These are phyloP conservation scores for Coniella lustricola DNA, from an alignment of 2,329 filamentous ascomycete genomes.

Conservation along the genomic window DNA sequence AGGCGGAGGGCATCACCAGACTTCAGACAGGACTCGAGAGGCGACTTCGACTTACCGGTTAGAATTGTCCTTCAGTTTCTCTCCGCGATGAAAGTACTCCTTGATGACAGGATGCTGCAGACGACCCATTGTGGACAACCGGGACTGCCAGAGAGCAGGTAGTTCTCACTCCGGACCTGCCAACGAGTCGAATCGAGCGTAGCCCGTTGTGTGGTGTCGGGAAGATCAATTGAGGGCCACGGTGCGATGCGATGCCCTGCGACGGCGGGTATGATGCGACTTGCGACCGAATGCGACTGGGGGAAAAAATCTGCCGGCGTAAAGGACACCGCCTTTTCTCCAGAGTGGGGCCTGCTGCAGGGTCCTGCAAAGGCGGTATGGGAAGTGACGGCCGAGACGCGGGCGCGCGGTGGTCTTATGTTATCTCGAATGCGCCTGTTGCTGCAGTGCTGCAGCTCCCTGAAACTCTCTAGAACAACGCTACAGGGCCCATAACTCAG, in stretches of 20 bases:
- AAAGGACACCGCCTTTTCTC: conserved; percentile 5
- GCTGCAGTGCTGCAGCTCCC: too few relatives aligned
- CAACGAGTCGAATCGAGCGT: background rate
- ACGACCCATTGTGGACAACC: conserved; percentile 56
- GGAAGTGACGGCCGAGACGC: too few relatives aligned
- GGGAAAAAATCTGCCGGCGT: conserved; percentile 5
- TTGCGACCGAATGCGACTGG: background rate
- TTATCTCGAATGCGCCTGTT: too few relatives aligned
- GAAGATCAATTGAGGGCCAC: background rate
- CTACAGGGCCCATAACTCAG: too few relatives aligned
- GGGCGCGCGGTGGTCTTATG: background rate
- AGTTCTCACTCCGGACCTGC: background rate
- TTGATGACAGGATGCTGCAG: conserved; percentile 79
- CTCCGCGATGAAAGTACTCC: conserved; percentile 80
- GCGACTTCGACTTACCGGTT: conserved; percentile 64
- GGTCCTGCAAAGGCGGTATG: conserved; percentile 3
- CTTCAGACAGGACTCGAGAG: background rate
- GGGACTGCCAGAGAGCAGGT: conserved; percentile 1
- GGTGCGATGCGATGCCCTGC: background rate
- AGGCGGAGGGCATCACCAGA: background rate
- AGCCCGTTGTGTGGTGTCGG: background rate
- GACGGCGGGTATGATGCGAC: background rate
- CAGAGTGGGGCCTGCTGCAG: background rate
- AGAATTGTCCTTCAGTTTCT: conserved; percentile 80
- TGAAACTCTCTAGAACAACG: too few relatives aligned